Percentiles rank a stretch among this genome's conserved stretches.
These are phyloP conservation scores for Gleditsia sinensis DNA, from an alignment of 306 rosid species.

Conservation along the genomic window DNA sequence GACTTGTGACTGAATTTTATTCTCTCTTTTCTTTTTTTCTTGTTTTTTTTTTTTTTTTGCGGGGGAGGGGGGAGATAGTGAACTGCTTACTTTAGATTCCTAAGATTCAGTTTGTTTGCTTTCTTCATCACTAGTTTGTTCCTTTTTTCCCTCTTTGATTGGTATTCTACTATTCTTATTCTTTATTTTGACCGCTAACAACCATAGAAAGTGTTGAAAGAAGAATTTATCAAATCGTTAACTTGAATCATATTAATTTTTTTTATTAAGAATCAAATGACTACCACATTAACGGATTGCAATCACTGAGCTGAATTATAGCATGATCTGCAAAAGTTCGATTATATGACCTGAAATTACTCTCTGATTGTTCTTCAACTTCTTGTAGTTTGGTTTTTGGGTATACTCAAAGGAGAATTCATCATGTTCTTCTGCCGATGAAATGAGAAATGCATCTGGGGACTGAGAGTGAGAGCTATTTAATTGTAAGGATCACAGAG, in stretches of 20 bases:
- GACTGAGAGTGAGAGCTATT: slow-evolving; percentile 25
- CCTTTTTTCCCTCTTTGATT: not conserved
- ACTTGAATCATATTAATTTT: slow-evolving; percentile 2
- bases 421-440: slow-evolving; percentile 30
- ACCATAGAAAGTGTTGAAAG: not conserved
- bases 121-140: slow-evolving; percentile 1
- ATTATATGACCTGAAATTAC: not conserved
- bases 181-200: not conserved
- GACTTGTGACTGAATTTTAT: not conserved
- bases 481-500: slow-evolving; percentile 31
- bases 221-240: slow-evolving; percentile 13
- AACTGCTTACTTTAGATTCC: slow-evolving; percentile 1
- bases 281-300: not conserved
- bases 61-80: not conserved
- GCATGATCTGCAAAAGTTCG: not conserved
- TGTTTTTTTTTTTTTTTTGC: not conserved
- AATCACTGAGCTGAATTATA: not conserved
- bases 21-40: not conserved
- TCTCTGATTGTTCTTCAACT: slow-evolving; percentile 18
- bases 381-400: slow-evolving; percentile 28
- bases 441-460: slow-evolving; percentile 18
- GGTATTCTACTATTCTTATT: not conserved
- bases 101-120: slow-evolving; percentile 6
- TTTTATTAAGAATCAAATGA: not conserved
- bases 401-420: slow-evolving; percentile 15